Evolutionary conservation across 495 filamentous ascomycete genomes (phyloP).

Genomic region (Corynascus novoguineensis): DNA sequence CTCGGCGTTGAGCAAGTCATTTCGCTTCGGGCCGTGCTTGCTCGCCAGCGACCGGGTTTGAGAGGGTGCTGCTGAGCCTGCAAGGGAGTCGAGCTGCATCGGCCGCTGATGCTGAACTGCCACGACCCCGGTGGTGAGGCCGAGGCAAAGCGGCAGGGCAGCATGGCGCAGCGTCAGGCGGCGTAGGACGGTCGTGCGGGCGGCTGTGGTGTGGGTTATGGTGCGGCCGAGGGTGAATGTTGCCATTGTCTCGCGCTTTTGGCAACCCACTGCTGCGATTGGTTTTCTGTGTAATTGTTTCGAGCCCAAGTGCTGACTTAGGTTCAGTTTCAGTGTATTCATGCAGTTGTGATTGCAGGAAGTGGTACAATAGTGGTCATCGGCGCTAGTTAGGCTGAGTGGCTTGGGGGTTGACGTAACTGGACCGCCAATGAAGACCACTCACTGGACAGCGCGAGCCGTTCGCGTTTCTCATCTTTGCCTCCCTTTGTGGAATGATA

Average conservation of each 20-base stretch:
- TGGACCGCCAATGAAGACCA: not conserved
- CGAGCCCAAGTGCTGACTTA: no score
- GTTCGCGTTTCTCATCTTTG: not conserved
- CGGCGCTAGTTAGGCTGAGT: not conserved
- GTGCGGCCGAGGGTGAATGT: conserved; percentile 6
- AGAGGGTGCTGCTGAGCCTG: not conserved
- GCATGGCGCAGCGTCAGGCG: conserved; percentile 7
- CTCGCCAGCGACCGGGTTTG: not conserved
- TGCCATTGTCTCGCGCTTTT: not conserved
- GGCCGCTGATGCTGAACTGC: conserved; percentile 24
- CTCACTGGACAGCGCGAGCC: not conserved
- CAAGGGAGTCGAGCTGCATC: conserved; percentile 30
- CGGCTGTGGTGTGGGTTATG: not conserved
- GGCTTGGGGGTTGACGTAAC: conserved; percentile 4
- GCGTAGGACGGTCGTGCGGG: conserved; percentile 11
- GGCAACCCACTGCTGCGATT: not conserved
- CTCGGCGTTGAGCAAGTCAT: conserved; percentile 42
- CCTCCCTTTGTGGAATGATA: not conserved
- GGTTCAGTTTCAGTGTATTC: no score
- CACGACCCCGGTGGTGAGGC: conserved; percentile 24
- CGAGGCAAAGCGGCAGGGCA: conserved; percentile 22
- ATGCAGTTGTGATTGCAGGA: not conserved
- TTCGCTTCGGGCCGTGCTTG: conserved; percentile 5
- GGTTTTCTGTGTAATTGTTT: not conserved
- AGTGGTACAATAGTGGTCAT: not conserved